Percentiles rank a stretch among this genome's conserved stretches.
phyloP scores from a whole-genome alignment of 2,329 filamentous ascomycete species.

The Stagonosporopsis tanaceti region DNA sequence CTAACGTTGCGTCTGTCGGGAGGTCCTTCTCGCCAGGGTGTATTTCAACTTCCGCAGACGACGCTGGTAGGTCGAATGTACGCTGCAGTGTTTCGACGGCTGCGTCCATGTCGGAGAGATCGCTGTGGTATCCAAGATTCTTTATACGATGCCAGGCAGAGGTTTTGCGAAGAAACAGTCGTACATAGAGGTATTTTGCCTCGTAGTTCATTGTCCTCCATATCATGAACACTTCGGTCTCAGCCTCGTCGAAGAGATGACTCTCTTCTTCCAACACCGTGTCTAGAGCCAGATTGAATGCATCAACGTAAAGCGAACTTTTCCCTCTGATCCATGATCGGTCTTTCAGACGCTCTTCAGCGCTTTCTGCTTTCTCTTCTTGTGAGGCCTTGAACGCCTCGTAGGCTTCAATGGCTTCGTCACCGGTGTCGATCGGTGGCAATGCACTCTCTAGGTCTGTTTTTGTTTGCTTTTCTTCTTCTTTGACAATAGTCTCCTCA shows the following conservation, averaged over 20 bases:
- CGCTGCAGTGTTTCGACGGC: slow-evolving; percentile 73
- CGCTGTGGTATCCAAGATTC: slow-evolving; percentile 79
- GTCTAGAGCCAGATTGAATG: slow-evolving; percentile 90
- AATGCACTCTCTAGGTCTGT: slow-evolving; percentile 78
- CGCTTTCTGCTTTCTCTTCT: slow-evolving; percentile 46
- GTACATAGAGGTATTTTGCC: slow-evolving; percentile 91
- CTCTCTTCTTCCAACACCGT: slow-evolving; percentile 89
- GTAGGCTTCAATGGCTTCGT: slow-evolving; percentile 80
- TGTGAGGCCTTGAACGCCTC: slow-evolving; percentile 71
- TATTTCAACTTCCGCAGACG: slow-evolving; percentile 45
- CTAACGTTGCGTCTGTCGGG: slow-evolving; percentile 60
- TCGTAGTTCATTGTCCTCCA: slow-evolving; percentile 83
- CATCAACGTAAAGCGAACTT: slow-evolving; percentile 95
- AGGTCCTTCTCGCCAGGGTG: slow-evolving; percentile 60
- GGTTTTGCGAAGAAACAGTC: slow-evolving; percentile 90
- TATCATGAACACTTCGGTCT: slow-evolving; percentile 76
- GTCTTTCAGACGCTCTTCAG: slow-evolving; percentile 62
- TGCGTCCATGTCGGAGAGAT: slow-evolving; percentile 76
- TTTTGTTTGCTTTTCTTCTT: slow-evolving; percentile 47
- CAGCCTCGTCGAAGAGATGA: slow-evolving; percentile 83
- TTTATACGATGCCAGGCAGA: slow-evolving; percentile 87
- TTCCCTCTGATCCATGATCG: slow-evolving; percentile 75
- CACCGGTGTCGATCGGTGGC: slow-evolving; percentile 69
- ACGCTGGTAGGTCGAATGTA: slow-evolving; percentile 62
- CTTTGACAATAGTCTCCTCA: slow-evolving; percentile 43